These are phyloP conservation scores for Buxus sempervirens DNA, from an alignment of 164 flowering plant species.

Conservation along the genomic window DNA sequence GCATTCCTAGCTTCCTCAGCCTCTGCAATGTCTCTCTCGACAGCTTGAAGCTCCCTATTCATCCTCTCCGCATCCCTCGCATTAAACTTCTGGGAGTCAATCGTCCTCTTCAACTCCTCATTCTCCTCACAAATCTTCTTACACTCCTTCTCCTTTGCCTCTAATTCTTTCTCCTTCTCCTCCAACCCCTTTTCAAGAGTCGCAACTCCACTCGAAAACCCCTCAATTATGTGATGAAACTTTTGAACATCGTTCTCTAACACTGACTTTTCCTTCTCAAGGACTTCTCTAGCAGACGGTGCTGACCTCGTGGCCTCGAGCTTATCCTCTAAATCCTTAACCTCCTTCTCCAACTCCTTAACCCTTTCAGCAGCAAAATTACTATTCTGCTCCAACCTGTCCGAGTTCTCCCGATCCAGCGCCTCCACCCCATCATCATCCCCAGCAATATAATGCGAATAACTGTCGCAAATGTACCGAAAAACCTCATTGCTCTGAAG, in stretches of 20 bases:
- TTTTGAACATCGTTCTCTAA: constrained; percentile 69
- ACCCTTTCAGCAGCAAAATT: constrained; percentile 22
- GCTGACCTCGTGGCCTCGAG: constrained; percentile 37
- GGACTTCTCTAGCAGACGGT: constrained; percentile 46
- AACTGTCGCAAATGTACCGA: constrained; percentile 39
- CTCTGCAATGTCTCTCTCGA: constrained; percentile 80
- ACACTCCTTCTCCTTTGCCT: constrained; percentile 44
- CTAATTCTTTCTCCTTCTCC: constrained; percentile 67
- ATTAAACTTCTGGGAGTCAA: constrained; percentile 66
- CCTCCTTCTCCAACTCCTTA: constrained; percentile 29
- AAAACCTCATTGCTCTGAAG: constrained; percentile 24
- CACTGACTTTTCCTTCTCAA: constrained; percentile 55
- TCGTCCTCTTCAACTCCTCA: constrained; percentile 63
- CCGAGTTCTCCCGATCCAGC: constrained; percentile 36
- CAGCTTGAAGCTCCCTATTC: constrained; percentile 81
- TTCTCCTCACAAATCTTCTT: constrained; percentile 66
- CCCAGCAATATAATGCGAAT: constrained; percentile 49
- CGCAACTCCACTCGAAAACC: constrained; percentile 24
- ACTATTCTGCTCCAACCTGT: constrained; percentile 44
- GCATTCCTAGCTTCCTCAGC: constrained; percentile 57
- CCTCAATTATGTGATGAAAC: constrained; percentile 51
- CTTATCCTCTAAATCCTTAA: constrained; percentile 34
- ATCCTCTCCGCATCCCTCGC: constrained; percentile 91
- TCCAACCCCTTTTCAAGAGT: constrained; percentile 48
- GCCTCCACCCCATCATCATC: constrained; percentile 58